Evolutionary conservation across 305 asterid species (phyloP), one percentile per base, ranked within the genome.

Genomic region (Andrographis paniculata): DNA sequence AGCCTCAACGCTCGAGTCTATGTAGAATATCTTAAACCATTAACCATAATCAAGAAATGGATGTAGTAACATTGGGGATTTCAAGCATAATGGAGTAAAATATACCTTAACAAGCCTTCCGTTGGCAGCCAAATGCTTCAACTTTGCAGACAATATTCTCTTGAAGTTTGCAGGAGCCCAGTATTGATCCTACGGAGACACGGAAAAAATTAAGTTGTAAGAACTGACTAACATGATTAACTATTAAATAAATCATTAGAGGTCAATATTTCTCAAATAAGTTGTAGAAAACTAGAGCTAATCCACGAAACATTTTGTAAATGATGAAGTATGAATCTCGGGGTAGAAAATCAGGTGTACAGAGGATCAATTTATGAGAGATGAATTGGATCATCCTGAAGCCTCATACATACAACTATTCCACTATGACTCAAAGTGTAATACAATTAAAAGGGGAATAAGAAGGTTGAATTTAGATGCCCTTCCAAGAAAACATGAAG

Each of bases 111-210:
- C 55, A 61, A 91, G 95, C 61, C 86, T 86, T 61, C 96, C 96
- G 9, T 67, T 78, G 16, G 91, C 86, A 56, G 79, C 84, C 74
- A 91, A 59, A 59, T 79, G 84, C 70, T 80, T 91, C 75, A 91
- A 61, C 59, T 91, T 86, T 7, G 84, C 83, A 23, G 98, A 86
- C 70, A 91, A 63, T 58, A 91, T 73, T 75, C 96, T 76, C 71
- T 75, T 86, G 63, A 91, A 91, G 74, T 89, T 80, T 41, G 91
- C 82, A 58, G 98, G 98, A 22, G 95, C 95, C 95, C 94, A 82
- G 62, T 79, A 89, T 62, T 89, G 93, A 51, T 85, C 95, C 97
- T 89, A 58, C 17, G 45, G 45, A n/a, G 17, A 37, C 4, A 37
- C 16, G 3, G 3, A 37, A 4, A 13, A 9, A 14, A 2, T 13